Evolutionary conservation across 768 basidiomycete species (phyloP).

Genomic region (Hirschioporus abietinus): DNA sequence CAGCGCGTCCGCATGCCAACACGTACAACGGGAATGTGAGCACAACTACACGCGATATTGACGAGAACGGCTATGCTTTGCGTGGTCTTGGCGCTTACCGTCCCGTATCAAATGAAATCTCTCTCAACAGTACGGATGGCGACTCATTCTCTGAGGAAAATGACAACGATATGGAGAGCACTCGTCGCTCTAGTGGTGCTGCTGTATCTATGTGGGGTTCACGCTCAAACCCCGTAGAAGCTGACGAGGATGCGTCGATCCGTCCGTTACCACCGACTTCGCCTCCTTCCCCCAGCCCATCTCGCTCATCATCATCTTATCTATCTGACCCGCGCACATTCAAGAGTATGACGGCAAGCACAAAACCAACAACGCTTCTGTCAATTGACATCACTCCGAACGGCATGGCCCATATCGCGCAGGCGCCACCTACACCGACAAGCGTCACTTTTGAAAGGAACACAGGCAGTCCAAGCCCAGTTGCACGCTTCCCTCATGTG

Average conservation of each 20-base stretch:
- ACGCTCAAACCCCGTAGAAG: constrained; percentile 68
- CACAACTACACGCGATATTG: constrained; percentile 8
- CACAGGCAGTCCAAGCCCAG: constrained; percentile 18
- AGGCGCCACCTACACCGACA: constrained; percentile 62
- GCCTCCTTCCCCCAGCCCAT: constrained; percentile 83
- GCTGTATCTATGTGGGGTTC: constrained; percentile 72
- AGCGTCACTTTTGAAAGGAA: constrained; percentile 17
- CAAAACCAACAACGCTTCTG: constrained; percentile 92
- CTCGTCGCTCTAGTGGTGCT: constrained; percentile 53
- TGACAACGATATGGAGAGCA: constrained; percentile 42
- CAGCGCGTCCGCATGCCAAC: constrained; percentile 4
- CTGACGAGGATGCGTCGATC: constrained; percentile 92
- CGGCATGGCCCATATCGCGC: constrained; percentile 89
- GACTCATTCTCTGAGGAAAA: constrained; percentile 30
- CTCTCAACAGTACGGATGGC: constrained; percentile 46
- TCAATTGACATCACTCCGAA: constrained; percentile 67
- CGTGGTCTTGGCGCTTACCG: background rate
- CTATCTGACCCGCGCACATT: constrained; percentile 79
- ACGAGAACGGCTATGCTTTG: constrained; percentile 5
- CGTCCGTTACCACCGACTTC: constrained; percentile 85
- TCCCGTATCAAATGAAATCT: constrained; percentile 29
- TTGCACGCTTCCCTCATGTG: constrained; percentile 53
- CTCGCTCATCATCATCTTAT: constrained; percentile 78
- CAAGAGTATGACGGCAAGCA: constrained; percentile 78
- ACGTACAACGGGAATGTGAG: background rate